Base-by-base conservation (phyloP, 2,329 filamentous ascomycete genomes). In the Eurotiales sp. region DNA sequence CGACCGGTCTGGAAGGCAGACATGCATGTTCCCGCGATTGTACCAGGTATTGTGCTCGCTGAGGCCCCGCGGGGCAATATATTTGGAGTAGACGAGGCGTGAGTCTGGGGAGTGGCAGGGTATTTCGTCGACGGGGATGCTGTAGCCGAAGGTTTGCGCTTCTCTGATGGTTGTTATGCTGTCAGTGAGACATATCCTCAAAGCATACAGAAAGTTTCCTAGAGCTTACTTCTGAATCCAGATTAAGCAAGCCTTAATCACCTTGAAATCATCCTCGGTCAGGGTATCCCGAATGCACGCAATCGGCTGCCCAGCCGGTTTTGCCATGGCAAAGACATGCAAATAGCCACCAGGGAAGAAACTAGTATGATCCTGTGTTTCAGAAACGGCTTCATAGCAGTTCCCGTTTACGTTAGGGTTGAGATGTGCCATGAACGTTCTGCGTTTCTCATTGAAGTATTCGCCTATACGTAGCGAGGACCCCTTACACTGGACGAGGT, bases 311-410 rank as follows among this genome's bases (percentile, higher is more conserved):
- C 30, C 48, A 3, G 32, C 4, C 11, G 34, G 19, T 4, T 21
- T 40, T 10, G 15, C n/a, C 32, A 12, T 44, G 14, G 49, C 32
- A 22, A 51, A 39, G 1, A 51, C 4, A 10, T 51, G 14, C 6
- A 32, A 17, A 51, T 51, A 51, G 3, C 49, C 49, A 3, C 49
- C 41, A 1, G 49, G 49, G n/a, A 40, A 51, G 14, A 17, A 17
- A 11, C 21, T 39, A 4, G 19, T 27, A 5, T 34, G 34, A 4
- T 21, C n/a, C 19, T 51, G 49, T 7, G 17, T 12, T 41, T 51
- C 11, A 12, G 2, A 1, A 3, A 30, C 15, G 14, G 21, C 17
- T 12, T 45, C 49, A 14, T 46, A n/a, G 25, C 37, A 45, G 5
- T 23, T 34, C 11, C 22, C 34, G 8, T 39, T 39, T 2, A 14